Conservation (phyloP, 1,284 basidiomycete species). For the Rhodotorula sp. region DNA sequence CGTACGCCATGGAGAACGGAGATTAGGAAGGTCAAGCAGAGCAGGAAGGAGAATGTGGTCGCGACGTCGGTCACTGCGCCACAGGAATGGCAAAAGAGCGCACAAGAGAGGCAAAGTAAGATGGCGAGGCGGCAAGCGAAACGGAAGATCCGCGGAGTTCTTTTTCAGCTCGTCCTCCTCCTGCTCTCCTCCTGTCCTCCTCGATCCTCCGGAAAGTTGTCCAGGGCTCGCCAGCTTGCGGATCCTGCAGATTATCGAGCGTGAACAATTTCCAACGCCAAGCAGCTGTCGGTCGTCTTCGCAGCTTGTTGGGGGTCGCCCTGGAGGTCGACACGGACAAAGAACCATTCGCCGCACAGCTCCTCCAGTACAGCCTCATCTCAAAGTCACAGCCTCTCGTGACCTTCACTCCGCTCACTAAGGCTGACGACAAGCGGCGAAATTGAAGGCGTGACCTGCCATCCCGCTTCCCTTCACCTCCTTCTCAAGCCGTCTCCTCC, state of each 20-base stretch:
- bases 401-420: constrained; percentile 85
- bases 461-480: background rate
- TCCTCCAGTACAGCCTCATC: constrained; percentile 58
- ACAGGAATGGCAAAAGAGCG: no score
- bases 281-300: constrained; percentile 81
- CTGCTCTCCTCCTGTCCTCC: no score
- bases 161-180: no score
- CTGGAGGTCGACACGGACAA: constrained; percentile 93
- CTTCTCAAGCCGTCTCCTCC: background rate
- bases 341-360: constrained; percentile 77
- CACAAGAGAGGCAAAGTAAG: no score
- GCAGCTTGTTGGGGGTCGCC: constrained; percentile 86
- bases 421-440: constrained; percentile 61
- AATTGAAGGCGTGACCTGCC: background rate
- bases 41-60: background rate
- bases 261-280: constrained; percentile 64
- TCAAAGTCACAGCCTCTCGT: constrained; percentile 63
- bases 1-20: background rate
- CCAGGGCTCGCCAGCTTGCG: no score
- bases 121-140: no score
- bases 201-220: no score
- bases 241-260: no score
- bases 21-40: background rate
- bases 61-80: no score
- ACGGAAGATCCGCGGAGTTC: no score